phyloP scores from a whole-genome alignment of 306 rosid species.

The Gynostemma pentaphyllum region DNA sequence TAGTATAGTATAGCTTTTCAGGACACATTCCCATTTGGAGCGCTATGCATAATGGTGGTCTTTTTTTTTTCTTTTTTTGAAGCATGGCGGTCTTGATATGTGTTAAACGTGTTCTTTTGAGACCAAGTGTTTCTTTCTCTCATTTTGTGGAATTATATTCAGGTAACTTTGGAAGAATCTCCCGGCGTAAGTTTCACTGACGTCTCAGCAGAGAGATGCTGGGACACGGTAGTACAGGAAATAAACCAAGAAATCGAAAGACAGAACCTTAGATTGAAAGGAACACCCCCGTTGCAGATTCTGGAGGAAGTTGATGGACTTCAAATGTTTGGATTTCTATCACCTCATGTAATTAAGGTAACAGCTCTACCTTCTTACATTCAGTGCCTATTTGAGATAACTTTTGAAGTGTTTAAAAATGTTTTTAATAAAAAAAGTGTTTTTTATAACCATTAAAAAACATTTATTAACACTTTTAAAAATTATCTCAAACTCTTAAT shows the following conservation, averaged over 20 bases:
- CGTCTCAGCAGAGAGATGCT: slow-evolving; percentile 51
- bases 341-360: slow-evolving; percentile 53
- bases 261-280: slow-evolving; percentile 27
- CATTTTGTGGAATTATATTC: slow-evolving; percentile 15
- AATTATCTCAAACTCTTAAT: no score
- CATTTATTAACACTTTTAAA: no score
- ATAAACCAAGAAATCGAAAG: slow-evolving; percentile 34
- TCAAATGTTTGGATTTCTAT: slow-evolving; percentile 74
- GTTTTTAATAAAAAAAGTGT: no score
- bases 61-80: background rate
- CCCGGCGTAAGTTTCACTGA: slow-evolving; percentile 43
- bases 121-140: no score
- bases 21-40: background rate
- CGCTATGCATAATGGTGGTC: background rate
- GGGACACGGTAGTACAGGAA: slow-evolving; percentile 61
- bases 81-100: background rate
- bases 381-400: background rate
- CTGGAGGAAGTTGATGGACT: slow-evolving; percentile 45
- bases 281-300: slow-evolving; percentile 28
- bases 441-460: no score
- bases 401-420: no score
- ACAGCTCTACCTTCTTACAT: no score
- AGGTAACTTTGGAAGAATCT: slow-evolving; percentile 68
- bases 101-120: no score
- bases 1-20: background rate